Evolutionary conservation across 1,284 basidiomycete genomes (phyloP).

Genomic region (Rhodofomes roseus): DNA sequence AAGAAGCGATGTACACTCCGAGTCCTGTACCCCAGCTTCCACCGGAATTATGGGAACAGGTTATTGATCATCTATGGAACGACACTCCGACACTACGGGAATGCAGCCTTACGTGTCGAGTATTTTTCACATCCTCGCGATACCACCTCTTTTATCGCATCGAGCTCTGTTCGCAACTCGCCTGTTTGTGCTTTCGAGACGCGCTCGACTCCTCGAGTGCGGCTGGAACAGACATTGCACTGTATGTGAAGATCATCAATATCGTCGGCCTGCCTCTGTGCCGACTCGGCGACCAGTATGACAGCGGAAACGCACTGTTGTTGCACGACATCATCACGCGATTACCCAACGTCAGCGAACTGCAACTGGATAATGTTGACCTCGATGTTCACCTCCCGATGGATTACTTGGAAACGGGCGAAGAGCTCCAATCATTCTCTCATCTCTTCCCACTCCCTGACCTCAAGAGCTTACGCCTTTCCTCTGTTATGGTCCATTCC

Average conservation of each 20-base stretch:
- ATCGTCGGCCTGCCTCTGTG: background rate
- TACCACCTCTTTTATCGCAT: background rate
- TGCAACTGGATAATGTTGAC: background rate
- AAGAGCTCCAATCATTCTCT: background rate
- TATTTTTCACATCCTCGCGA: background rate
- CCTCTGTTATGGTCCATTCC: background rate
- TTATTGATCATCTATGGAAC: background rate
- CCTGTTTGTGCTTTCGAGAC: background rate
- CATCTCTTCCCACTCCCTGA: background rate
- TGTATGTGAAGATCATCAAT: background rate
- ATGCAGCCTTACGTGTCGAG: background rate
- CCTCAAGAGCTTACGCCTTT: background rate
- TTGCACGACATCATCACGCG: background rate
- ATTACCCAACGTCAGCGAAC: background rate
- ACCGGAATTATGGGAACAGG: background rate
- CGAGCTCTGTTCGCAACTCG: background rate
- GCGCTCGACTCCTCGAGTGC: background rate
- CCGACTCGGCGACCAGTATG: background rate
- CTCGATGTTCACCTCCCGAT: background rate
- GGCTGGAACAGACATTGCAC: background rate
- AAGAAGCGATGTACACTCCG: background rate
- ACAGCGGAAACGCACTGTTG: background rate
- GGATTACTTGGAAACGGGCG: background rate
- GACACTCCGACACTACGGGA: background rate
- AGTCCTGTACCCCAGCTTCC: background rate